phyloP scores from a whole-genome alignment of 2,329 filamentous ascomycete species.

The Colletotrichum gigasporum region DNA sequence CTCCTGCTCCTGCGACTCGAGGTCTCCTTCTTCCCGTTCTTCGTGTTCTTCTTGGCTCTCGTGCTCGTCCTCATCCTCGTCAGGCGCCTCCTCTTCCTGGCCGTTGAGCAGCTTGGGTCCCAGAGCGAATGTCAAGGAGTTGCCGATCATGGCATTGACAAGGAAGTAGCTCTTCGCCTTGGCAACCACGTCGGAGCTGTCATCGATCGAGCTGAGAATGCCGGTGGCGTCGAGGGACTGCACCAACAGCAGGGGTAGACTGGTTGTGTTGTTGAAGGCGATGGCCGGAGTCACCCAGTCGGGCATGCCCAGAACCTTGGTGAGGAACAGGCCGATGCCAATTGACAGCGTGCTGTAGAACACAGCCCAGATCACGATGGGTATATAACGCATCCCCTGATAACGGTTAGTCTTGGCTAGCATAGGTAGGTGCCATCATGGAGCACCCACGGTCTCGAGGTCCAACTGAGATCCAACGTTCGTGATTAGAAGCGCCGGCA shows the following conservation, averaged over 20 bases:
- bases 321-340: conserved; percentile 47
- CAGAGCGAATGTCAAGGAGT: conserved; percentile 71
- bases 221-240: conserved; percentile 58
- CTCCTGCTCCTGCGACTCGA: conserved; percentile 22
- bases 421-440: neutral
- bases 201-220: conserved; percentile 60
- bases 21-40: neutral
- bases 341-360: conserved; percentile 44
- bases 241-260: conserved; percentile 55
- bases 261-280: conserved; percentile 60
- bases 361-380: conserved; percentile 53
- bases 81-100: conserved; percentile 28
- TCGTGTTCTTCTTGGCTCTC: neutral
- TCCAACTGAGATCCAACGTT: conserved; percentile 55
- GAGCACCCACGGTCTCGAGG: conserved; percentile 38
- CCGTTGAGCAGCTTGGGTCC: conserved; percentile 52
- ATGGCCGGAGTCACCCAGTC: conserved; percentile 55
- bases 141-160: conserved; percentile 71
- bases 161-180: conserved; percentile 73
- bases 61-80: neutral
- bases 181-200: conserved; percentile 57
- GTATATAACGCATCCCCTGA: conserved; percentile 43
- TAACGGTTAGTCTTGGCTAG: conserved; percentile 9
- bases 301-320: conserved; percentile 50
- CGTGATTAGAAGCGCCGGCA: conserved; percentile 55